A percentile compares a stretch with the other conserved stretches of the same genome.
Conservation (phyloP, 371 early-diverging fungal genomes). For the Phascolomyces articulosus region DNA sequence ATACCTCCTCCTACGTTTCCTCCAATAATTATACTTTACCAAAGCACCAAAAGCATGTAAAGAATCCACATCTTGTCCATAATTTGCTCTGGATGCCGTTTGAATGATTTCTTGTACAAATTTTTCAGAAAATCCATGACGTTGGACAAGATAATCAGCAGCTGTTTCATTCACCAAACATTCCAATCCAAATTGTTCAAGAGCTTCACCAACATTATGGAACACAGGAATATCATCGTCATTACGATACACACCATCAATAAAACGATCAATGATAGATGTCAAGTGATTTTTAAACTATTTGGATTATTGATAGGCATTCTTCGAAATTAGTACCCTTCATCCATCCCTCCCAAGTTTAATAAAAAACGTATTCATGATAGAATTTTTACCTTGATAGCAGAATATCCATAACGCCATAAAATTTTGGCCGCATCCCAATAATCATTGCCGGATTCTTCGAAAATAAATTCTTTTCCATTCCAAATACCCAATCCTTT, state of each 20-base stretch:
- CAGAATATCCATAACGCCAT: conserved; percentile 55
- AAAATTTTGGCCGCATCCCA: conserved; percentile 49
- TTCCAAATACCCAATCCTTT: conserved; percentile 54
- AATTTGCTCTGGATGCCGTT: conserved; percentile 70
- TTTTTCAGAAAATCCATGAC: conserved; percentile 25
- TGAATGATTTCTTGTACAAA: conserved; percentile 60
- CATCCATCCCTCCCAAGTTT: no score
- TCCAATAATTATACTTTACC: conserved; percentile 21
- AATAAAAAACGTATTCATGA: no score
- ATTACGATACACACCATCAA: conserved; percentile 9
- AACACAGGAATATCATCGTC: conserved; percentile 17
- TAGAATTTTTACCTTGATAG: conserved; percentile 43
- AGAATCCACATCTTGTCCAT: conserved; percentile 66
- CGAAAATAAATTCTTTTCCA: conserved; percentile 51
- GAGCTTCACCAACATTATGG: conserved; percentile 16
- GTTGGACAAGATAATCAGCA: conserved; percentile 37
- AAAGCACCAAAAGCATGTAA: conserved; percentile 67
- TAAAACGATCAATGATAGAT: conserved; percentile 20
- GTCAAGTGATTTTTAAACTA: conserved; percentile 26
- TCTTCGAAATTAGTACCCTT: no score
- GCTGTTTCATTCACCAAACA: conserved; percentile 37
- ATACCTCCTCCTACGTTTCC: not conserved
- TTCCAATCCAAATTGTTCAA: conserved; percentile 27
- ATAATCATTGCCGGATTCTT: conserved; percentile 46
- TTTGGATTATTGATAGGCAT: no score